phyloP scores from a whole-genome alignment of 352 stramenopile genomes.

The Phytophthora fragariae region DNA sequence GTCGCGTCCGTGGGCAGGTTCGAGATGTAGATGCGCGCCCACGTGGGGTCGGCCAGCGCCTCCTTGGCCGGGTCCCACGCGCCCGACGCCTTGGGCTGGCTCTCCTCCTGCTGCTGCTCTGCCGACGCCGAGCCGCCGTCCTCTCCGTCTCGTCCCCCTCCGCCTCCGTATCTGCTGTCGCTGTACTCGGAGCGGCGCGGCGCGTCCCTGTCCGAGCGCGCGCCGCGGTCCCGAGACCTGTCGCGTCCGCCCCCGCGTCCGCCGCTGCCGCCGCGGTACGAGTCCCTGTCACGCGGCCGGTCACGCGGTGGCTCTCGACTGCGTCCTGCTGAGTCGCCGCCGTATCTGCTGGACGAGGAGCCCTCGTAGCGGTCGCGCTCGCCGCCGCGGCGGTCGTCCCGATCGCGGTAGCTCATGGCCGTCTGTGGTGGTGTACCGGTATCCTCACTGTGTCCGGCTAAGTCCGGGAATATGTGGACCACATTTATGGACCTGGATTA shows the following conservation, averaged over 20 bases:
- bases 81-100: constrained; percentile 46
- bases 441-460: background rate
- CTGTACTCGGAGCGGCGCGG: constrained; percentile 43
- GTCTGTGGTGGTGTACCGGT: background rate
- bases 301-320: constrained; percentile 37
- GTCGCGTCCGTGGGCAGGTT: constrained; percentile 82
- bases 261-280: constrained; percentile 41
- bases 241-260: constrained; percentile 20
- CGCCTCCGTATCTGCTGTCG: background rate
- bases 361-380: constrained; percentile 30
- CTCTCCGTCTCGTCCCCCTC: constrained; percentile 28
- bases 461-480: background rate
- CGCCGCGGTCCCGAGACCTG: constrained; percentile 36
- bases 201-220: constrained; percentile 43
- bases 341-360: constrained; percentile 39
- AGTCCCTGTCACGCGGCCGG: constrained; percentile 41
- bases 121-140: constrained; percentile 31
- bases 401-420: constrained; percentile 39
- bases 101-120: constrained; percentile 28
- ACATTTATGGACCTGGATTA: no score
- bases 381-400: constrained; percentile 34
- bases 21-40: constrained; percentile 90
- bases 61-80: constrained; percentile 82
- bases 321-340: constrained; percentile 23
- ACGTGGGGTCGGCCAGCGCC: constrained; percentile 80